A percentile compares a stretch with the other conserved stretches of the same genome.
Evolutionary conservation across 1,284 basidiomycete species (phyloP).

Genomic region (Pseudozyma thailandica): DNA sequence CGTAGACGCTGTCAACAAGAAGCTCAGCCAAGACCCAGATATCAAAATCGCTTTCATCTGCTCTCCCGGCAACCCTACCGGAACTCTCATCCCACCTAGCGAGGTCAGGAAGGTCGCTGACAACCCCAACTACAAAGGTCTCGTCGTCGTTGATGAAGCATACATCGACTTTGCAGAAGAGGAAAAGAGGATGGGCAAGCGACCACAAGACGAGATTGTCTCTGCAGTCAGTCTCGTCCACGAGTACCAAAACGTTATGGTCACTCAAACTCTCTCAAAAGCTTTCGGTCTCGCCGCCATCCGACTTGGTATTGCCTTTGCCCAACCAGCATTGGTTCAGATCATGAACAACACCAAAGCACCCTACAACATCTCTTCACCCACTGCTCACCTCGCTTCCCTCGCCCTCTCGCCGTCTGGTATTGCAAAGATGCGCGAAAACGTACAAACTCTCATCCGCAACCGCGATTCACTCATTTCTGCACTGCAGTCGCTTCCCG

Average conservation of each 20-base stretch:
- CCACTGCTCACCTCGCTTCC: constrained; percentile 84
- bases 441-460: constrained; percentile 74
- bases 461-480: constrained; percentile 74
- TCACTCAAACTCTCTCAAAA: constrained; percentile 95
- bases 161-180: constrained; percentile 87
- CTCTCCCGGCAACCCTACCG: constrained; percentile 97
- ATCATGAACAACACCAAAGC: constrained; percentile 96
- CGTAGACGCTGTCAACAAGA: constrained; percentile 45
- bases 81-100: constrained; percentile 82
- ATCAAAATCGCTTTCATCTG: constrained; percentile 95
- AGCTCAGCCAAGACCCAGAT: constrained; percentile 51
- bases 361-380: constrained; percentile 94
- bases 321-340: constrained; percentile 88
- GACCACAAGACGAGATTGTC: constrained; percentile 67
- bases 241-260: constrained; percentile 88
- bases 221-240: constrained; percentile 78
- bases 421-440: constrained; percentile 76
- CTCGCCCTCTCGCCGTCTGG: constrained; percentile 79
- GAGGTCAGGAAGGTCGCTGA: constrained; percentile 81
- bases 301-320: constrained; percentile 87
- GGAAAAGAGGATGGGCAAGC: constrained; percentile 56
- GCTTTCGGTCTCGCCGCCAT: constrained; percentile 96
- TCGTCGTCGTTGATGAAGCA: constrained; percentile 95
- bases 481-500: constrained; percentile 71
- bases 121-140: constrained; percentile 83